Base-by-base conservation (phyloP, 192 early-diverging fungal species). In the Paraglomus brasilianum region DNA sequence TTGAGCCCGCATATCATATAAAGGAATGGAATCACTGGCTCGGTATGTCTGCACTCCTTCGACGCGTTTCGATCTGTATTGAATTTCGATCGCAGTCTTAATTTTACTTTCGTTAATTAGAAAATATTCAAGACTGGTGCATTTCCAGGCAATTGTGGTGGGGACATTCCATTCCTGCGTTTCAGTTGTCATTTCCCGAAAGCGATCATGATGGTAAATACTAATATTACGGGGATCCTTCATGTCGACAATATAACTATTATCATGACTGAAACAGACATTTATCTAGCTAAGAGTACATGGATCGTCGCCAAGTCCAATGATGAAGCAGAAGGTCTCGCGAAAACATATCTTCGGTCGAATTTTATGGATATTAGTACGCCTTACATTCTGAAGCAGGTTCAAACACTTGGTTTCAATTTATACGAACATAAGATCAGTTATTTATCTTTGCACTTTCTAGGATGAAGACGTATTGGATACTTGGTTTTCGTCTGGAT, bases 131-230 rank as follows among this genome's bases (percentile, higher is more conserved):
- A 69, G 96, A 98, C 75, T 98, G 96, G 96, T 98, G 96, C 71
- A 90, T 98, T 45, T 97, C 95, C 8, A 82, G 96, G 38, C 96
- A 98, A 75, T 78, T 98, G 63, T 98, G 95, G 96, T 98, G 95
- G 95, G 96, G 96, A 22, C 94, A 97, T 72, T 88, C 91, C 41
- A 89, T 98, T 48, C 96, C 96, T 9, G 91, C 92, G 5, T 98
- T 96, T 75, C 84, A 82, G 13, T 77, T 95, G 55, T 72, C 76
- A 21, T 90, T 89, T 47, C 74, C 82, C 48, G 71, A 74, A 19
- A 59, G 36, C 41, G 22, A 22, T 10, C 60, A 58, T 6, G 46
- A 66, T 38, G 67, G 48, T 58, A 65, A 50, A 51, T 30, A 17
- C 11, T 36, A 50, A n/a, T n/a, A n/a, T n/a, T n/a, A n/a, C n/a